phyloP scores from a whole-genome alignment of 2,329 filamentous ascomycete genomes.

The Didymella lethalis region DNA sequence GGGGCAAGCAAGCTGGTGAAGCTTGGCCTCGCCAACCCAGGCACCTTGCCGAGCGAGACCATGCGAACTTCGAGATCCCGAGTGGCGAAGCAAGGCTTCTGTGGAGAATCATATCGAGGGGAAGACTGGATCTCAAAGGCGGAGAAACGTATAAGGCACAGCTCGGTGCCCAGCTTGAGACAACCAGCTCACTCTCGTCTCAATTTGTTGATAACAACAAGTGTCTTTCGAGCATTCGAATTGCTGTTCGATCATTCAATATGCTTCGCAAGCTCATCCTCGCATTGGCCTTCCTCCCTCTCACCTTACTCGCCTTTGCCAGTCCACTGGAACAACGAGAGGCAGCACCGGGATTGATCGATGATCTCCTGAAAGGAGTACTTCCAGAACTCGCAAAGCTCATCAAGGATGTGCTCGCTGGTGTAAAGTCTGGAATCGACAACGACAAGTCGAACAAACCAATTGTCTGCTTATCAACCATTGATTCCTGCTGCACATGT shows the following conservation, averaged over 20 bases:
- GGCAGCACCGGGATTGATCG: slow-evolving; percentile 33
- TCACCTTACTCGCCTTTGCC: slow-evolving; percentile 28
- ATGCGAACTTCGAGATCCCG: neutral
- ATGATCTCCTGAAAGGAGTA: slow-evolving; percentile 34
- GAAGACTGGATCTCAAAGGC: slow-evolving; percentile 4
- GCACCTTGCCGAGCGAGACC: slow-evolving; percentile 1
- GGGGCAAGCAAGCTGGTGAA: slow-evolving; percentile 7
- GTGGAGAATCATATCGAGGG: neutral
- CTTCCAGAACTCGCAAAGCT: slow-evolving; percentile 29
- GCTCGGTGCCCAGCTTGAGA: neutral
- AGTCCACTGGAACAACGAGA: slow-evolving; percentile 35
- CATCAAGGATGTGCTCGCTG: slow-evolving; percentile 41
- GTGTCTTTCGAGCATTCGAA: neutral
- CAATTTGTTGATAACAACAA: neutral
- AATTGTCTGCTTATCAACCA: slow-evolving; percentile 25
- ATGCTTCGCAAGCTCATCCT: slow-evolving; percentile 30
- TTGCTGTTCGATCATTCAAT: neutral
- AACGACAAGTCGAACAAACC: slow-evolving; percentile 35
- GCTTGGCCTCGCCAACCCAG: slow-evolving; percentile 10
- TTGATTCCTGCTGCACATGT: slow-evolving; percentile 47
- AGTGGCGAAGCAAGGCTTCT: slow-evolving; percentile 1
- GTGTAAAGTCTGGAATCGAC: slow-evolving; percentile 38
- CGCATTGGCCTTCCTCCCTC: slow-evolving; percentile 28
- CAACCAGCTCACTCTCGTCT: neutral
- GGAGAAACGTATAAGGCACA: slow-evolving; percentile 3